These are phyloP conservation scores for Paramecium biaurelia DNA, from an alignment of 73 alveolate genomes.

Conservation along the genomic window DNA sequence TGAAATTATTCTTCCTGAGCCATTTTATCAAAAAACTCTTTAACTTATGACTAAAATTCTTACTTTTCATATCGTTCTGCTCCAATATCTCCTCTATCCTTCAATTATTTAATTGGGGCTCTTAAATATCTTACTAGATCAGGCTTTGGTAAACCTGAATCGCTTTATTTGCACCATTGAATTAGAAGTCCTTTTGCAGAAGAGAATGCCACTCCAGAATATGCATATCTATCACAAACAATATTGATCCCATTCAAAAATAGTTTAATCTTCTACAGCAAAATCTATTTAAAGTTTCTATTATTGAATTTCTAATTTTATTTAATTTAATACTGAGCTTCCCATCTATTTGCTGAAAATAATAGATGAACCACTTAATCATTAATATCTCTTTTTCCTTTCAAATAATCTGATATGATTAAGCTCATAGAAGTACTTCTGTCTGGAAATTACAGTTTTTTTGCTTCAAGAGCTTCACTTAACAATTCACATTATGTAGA, in stretches of 20 bases:
- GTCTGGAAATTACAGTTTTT: constrained; percentile 64
- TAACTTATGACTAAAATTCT: constrained; percentile 76
- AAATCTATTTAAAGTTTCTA: constrained; percentile 53
- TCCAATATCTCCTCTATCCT: constrained; percentile 77
- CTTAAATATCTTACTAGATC: constrained; percentile 78
- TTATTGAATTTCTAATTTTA: constrained; percentile 51
- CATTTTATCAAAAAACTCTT: constrained; percentile 65
- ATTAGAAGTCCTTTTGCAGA: constrained; percentile 86
- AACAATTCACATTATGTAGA: constrained; percentile 71
- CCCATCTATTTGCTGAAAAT: constrained; percentile 93
- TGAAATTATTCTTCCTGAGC: constrained; percentile 61
- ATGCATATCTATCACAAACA: constrained; percentile 87
- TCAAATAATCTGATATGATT: constrained; percentile 74
- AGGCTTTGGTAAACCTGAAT: constrained; percentile 83
- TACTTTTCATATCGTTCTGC: constrained; percentile 83
- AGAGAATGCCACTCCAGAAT: constrained; percentile 88
- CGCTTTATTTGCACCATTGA: constrained; percentile 81
- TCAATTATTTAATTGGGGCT: constrained; percentile 65
- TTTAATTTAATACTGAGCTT: constrained; percentile 15
- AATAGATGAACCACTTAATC: constrained; percentile 82
- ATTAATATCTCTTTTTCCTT: constrained; percentile 64
- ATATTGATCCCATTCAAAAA: constrained; percentile 80
- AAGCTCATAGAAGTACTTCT: constrained; percentile 73
- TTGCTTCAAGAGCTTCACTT: constrained; percentile 55
- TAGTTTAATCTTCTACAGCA: no score